These are phyloP conservation scores for Mrakiaceae sp. DNA, from an alignment of 1,284 basidiomycete genomes.

Conservation along the genomic window DNA sequence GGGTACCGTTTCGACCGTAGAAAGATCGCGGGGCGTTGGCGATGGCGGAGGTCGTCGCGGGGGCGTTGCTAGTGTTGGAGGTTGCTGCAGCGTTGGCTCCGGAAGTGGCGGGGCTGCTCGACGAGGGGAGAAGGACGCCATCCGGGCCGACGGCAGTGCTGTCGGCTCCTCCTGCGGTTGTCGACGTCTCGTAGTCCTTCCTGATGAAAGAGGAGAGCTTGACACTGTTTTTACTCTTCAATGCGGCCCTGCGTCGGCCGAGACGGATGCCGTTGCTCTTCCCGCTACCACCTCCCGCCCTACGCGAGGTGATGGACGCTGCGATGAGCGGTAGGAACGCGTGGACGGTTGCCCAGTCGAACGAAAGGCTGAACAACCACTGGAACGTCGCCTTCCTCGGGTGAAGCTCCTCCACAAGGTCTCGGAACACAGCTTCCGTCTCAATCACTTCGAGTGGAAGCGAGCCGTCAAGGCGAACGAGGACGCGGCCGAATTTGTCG, in stretches of 20 bases:
- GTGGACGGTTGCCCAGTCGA: constrained; percentile 40
- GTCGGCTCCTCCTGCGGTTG: no score
- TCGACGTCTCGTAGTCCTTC: neutral
- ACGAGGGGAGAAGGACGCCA: no score
- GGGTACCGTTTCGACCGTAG: constrained; percentile 15
- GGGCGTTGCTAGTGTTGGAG: constrained; percentile 2
- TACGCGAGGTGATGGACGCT: constrained; percentile 21
- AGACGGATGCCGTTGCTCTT: no score
- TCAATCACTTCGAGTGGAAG: constrained; percentile 42
- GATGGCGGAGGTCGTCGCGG: no score
- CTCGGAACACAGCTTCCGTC: constrained; percentile 36
- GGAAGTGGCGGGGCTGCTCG: no score
- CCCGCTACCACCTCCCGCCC: constrained; percentile 18
- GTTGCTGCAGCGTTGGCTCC: neutral
- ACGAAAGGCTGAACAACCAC: constrained; percentile 42
- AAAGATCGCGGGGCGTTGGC: neutral
- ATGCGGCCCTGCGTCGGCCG: no score
- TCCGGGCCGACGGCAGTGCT: no score
- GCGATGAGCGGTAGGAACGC: constrained; percentile 38
- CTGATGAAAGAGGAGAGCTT: neutral
- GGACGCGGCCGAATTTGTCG: constrained; percentile 38
- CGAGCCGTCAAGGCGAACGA: constrained; percentile 41
- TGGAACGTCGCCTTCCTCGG: constrained; percentile 40
- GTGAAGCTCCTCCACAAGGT: constrained; percentile 38
- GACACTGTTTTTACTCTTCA: no score